Base-by-base conservation (phyloP, 2,329 filamentous ascomycete species). In the Alternaria sp. region DNA sequence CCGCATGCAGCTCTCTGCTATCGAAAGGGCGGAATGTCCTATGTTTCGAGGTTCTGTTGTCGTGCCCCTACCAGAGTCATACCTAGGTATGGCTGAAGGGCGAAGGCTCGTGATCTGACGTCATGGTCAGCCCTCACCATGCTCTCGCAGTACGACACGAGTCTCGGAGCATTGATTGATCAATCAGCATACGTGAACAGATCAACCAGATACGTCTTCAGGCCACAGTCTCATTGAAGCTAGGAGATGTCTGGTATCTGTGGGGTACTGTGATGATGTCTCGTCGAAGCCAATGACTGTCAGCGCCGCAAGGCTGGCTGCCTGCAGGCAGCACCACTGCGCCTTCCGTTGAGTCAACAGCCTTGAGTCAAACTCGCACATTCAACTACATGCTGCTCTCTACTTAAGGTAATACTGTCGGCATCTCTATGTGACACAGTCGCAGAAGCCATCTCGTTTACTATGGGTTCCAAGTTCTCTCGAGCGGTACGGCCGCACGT, bases 381-480 rank as follows among this genome's bases (percentile, higher is more conserved):
- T 43, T 9, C 26, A 28, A 57, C 28, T 63, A 43, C 56, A 19
- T 10, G n/a, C 15, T n/a, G 25, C 32, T 62, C 60, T 66, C 65
- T 30, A 63, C 28, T 51, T 9, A 23, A 40, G 30, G 7, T 23
- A 0, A 3, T 8, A 6, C 30, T 8, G 2, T 3, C 5, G 46
- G 19, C 6, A 1, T 1, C 51, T n/a, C 15, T 6, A 28, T 47
- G 12, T 28, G n/a, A 2, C n/a, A 43, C 25, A 12, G 15, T 51
- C 0, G 44, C 32, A 45, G 13, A 51, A 17, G 17, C 21, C 40
- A 50, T 62, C 36, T 55, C 51, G 11, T 57, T 50, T 25, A 62
- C 47, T 13, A 78, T 77, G 74, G 76, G 72, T 64, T 74, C 73
- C 51, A 71, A 66, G 57, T 49, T 73, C 23, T 77, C 69, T 59